These are phyloP conservation scores for Beauveria sp. DNA, from an alignment of 2,329 filamentous ascomycete genomes.

Conservation along the genomic window DNA sequence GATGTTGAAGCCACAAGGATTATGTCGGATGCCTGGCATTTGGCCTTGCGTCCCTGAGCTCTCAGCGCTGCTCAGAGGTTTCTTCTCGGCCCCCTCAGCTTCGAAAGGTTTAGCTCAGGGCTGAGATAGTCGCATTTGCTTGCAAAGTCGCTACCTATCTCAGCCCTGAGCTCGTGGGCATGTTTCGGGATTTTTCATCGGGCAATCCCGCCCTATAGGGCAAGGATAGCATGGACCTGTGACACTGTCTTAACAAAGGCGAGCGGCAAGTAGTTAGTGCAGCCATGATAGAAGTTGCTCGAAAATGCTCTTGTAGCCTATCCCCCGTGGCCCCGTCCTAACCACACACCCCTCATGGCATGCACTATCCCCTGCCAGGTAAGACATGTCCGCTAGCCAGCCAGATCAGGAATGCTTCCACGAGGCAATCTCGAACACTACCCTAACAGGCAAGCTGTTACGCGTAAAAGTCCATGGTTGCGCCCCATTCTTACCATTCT, in stretches of 20 bases:
- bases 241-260: background rate
- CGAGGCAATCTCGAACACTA: slow-evolving; percentile 6
- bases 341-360: background rate
- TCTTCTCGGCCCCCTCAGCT: background rate
- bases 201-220: background rate
- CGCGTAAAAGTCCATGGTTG: background rate
- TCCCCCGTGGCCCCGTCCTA: background rate
- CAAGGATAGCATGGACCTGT: background rate
- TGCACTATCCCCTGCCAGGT: background rate
- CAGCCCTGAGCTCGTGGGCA: background rate
- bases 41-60: too few species aligned
- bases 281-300: background rate
- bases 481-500: background rate
- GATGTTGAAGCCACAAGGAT: too few species aligned
- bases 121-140: too few species aligned
- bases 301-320: background rate
- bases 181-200: background rate
- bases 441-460: slow-evolving; percentile 8
- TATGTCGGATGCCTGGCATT: too few species aligned
- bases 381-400: background rate
- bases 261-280: background rate
- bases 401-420: slow-evolving; percentile 8
- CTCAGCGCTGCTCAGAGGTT: too few species aligned
- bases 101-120: background rate
- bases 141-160: background rate